phyloP scores from a whole-genome alignment of 768 basidiomycete genomes.

The Boletus pseudo-olivaceus region DNA sequence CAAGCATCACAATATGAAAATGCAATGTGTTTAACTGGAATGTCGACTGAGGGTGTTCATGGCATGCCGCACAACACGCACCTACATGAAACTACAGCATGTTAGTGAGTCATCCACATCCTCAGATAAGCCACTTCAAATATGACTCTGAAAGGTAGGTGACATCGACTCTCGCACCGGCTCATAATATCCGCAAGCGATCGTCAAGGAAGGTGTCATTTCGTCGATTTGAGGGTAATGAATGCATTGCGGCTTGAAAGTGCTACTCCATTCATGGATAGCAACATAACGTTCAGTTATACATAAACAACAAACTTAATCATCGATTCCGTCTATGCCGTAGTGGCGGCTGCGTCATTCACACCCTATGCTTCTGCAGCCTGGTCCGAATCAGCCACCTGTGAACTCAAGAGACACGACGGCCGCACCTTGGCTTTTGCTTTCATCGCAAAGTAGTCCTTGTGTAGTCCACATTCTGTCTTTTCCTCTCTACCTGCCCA shows the following conservation, averaged over 20 bases:
- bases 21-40: too few species aligned
- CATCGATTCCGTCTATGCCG: background rate
- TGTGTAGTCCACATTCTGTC: conserved; percentile 94
- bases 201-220: background rate
- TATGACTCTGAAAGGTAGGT: background rate
- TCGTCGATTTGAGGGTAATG: too few species aligned
- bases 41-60: too few species aligned
- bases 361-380: background rate
- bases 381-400: background rate
- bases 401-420: too few species aligned
- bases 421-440: conserved; percentile 41
- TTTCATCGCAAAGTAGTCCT: conserved; percentile 83
- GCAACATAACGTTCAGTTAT: too few species aligned
- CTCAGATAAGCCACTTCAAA: background rate
- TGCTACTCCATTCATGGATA: background rate
- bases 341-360: background rate
- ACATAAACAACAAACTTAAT: too few species aligned
- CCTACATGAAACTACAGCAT: background rate
- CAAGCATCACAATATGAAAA: too few species aligned
- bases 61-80: too few species aligned
- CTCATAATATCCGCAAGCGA: background rate
- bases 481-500: conserved; percentile 86
- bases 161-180: background rate
- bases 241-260: background rate
- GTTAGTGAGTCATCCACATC: background rate